Conservation (phyloP, 2,329 filamentous ascomycete genomes). For the Venturiaceae sp. region DNA sequence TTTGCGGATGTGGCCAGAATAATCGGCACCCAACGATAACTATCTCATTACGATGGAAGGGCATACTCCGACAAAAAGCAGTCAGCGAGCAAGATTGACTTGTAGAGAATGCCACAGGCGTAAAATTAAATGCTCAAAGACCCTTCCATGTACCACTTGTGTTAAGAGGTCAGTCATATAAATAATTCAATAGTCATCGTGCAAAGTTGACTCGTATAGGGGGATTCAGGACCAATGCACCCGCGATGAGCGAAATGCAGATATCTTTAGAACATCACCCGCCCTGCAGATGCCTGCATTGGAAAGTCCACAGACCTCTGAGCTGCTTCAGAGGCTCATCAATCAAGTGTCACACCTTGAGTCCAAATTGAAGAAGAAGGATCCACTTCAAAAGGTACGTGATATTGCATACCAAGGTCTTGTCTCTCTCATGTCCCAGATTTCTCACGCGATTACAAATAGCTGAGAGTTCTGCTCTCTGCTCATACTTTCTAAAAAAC, state of each 20-base stretch:
- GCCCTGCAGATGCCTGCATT: not conserved
- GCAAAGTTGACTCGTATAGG: conserved; percentile 7
- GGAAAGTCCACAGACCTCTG: not conserved
- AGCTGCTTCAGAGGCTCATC: not conserved
- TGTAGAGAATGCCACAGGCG: conserved; percentile 21
- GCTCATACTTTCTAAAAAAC: no score
- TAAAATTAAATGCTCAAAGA: conserved; percentile 31
- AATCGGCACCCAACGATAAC: no score
- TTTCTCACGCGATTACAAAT: no score
- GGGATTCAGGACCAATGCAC: conserved; percentile 13
- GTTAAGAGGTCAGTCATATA: conserved; percentile 17
- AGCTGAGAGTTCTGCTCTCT: not conserved
- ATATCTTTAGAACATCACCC: not conserved
- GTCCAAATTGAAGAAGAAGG: not conserved
- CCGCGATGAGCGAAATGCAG: conserved; percentile 11
- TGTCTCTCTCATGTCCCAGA: no score
- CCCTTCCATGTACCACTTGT: conserved; percentile 31
- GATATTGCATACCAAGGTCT: not conserved
- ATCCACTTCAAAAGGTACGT: not conserved
- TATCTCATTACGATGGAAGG: no score
- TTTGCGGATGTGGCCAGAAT: no score
- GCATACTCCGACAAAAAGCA: not conserved
- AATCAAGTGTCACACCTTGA: not conserved
- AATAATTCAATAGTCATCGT: not conserved
- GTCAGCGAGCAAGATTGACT: conserved; percentile 1